Evolutionary conservation across 1,284 basidiomycete species (phyloP).

Genomic region (Ganoderma lucidum): DNA sequence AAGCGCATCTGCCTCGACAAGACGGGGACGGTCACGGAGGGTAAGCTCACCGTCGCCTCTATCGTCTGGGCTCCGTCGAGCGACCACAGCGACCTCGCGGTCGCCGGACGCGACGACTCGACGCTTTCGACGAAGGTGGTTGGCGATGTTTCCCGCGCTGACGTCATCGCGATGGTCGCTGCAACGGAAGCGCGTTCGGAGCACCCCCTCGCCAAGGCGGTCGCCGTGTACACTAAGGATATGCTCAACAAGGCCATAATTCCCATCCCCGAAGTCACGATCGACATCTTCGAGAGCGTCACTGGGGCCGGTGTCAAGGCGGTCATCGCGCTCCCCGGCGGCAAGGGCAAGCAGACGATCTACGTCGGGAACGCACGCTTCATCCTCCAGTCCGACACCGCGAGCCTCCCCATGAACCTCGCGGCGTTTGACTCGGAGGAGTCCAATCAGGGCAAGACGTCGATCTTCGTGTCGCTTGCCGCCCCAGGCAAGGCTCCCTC

Average conservation of each 20-base stretch:
- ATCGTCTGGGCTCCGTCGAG: constrained; percentile 77
- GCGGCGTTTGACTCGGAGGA: constrained; percentile 73
- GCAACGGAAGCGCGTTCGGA: constrained; percentile 93
- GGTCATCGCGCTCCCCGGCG: constrained; percentile 54
- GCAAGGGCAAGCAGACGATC: constrained; percentile 56
- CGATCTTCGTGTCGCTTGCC: constrained; percentile 87
- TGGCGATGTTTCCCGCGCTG: constrained; percentile 69
- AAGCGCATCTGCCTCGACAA: constrained; percentile 93
- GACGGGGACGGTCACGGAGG: constrained; percentile 96
- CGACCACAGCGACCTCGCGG: constrained; percentile 51
- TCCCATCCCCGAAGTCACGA: constrained; percentile 44
- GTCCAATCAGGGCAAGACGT: constrained; percentile 77
- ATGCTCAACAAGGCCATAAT: constrained; percentile 57
- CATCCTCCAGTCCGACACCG: constrained; percentile 59
- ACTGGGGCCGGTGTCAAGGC: constrained; percentile 92
- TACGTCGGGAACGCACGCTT: constrained; percentile 83
- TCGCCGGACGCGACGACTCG: constrained; percentile 40
- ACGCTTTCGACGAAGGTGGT: constrained; percentile 60
- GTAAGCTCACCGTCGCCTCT: constrained; percentile 79
- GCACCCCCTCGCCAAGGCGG: constrained; percentile 94
- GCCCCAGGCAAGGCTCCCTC: constrained; percentile 49
- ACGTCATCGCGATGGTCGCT: constrained; percentile 83
- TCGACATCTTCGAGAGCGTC: constrained; percentile 84
- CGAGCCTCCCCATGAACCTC: constrained; percentile 64
- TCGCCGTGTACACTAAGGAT: constrained; percentile 84